Percentiles rank a stretch among this genome's conserved stretches.
phyloP scores from a whole-genome alignment of 345 rosid genomes.

The Turritis glabra region DNA sequence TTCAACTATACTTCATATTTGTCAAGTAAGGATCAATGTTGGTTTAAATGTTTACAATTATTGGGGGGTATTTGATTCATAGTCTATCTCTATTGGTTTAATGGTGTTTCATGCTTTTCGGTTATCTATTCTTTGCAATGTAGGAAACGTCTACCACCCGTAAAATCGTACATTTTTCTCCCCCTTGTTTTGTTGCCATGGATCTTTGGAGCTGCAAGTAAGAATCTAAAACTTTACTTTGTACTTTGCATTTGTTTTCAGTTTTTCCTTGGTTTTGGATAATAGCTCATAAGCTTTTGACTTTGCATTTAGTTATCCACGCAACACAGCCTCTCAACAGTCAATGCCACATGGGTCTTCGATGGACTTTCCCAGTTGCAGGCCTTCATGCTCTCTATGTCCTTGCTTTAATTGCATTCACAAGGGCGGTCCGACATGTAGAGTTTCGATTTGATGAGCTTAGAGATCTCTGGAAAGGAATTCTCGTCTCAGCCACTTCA shows the following conservation, averaged over 20 bases:
- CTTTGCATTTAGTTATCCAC: slow-evolving; percentile 55
- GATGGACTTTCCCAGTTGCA: slow-evolving; percentile 59
- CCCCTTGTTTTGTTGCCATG: slow-evolving; percentile 74
- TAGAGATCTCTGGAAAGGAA: slow-evolving; percentile 85
- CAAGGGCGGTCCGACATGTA: slow-evolving; percentile 65
- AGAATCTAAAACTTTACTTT: slow-evolving; percentile 27
- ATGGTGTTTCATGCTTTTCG: not conserved
- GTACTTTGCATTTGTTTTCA: not conserved
- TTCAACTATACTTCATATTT: slow-evolving; percentile 80
- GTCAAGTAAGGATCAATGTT: slow-evolving; percentile 55
- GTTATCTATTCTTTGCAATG: slow-evolving; percentile 29
- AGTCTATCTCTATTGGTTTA: slow-evolving; percentile 4
- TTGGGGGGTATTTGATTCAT: not conserved
- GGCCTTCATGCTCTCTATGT: slow-evolving; percentile 62
- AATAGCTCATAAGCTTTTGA: slow-evolving; percentile 20
- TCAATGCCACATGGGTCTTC: slow-evolving; percentile 62
- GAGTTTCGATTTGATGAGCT: slow-evolving; percentile 89
- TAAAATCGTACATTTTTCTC: slow-evolving; percentile 71
- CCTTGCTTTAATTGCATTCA: slow-evolving; percentile 58
- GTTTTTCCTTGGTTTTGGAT: not conserved
- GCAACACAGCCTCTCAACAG: slow-evolving; percentile 56
- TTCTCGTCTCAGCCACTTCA: slow-evolving; percentile 63
- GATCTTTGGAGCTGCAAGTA: slow-evolving; percentile 74
- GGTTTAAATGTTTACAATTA: not conserved
- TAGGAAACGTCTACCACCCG: slow-evolving; percentile 85